Percentiles rank a stretch among this genome's conserved stretches.
Evolutionary conservation across 2,329 filamentous ascomycete genomes (phyloP).

Genomic region (Diaporthe caulivora): DNA sequence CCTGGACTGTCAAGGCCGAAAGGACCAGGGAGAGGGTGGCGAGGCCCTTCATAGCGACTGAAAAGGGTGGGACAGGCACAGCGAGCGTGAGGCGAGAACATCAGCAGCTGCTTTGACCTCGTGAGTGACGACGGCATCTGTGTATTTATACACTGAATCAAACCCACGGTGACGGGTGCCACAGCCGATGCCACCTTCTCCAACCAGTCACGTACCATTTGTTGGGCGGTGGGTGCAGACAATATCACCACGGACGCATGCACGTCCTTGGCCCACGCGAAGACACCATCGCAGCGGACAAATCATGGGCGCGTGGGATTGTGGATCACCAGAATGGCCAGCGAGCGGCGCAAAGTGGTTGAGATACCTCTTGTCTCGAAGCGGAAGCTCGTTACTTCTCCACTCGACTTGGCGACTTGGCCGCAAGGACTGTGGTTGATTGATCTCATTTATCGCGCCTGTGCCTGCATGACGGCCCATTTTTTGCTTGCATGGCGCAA

Average conservation of each 20-base stretch:
- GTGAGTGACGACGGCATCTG: background rate
- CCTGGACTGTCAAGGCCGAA: background rate
- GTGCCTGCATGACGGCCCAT: slow-evolving; percentile 20
- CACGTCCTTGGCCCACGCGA: slow-evolving; percentile 16
- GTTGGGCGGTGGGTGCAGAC: slow-evolving; percentile 18
- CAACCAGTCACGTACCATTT: slow-evolving; percentile 18
- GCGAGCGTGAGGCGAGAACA: background rate
- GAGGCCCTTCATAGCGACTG: slow-evolving; percentile 24
- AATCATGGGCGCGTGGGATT: background rate
- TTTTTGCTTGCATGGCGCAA: slow-evolving; percentile 14
- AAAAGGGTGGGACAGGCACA: background rate
- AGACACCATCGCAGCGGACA: slow-evolving; percentile 9
- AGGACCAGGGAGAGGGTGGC: slow-evolving; percentile 2
- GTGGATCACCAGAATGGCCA: background rate
- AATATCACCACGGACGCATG: slow-evolving; percentile 12
- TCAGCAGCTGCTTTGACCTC: too few species aligned
- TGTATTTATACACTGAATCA: background rate
- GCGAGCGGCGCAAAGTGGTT: background rate
- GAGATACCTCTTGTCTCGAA: slow-evolving; percentile 24
- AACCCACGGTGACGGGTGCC: background rate
- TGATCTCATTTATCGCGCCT: slow-evolving; percentile 16
- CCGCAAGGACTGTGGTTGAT: background rate
- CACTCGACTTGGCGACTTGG: slow-evolving; percentile 26
- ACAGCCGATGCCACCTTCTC: slow-evolving; percentile 22
- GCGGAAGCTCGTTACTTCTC: slow-evolving; percentile 22